Base-by-base conservation (phyloP, 495 filamentous ascomycete species). In the Cenococcum geophilum region DNA sequence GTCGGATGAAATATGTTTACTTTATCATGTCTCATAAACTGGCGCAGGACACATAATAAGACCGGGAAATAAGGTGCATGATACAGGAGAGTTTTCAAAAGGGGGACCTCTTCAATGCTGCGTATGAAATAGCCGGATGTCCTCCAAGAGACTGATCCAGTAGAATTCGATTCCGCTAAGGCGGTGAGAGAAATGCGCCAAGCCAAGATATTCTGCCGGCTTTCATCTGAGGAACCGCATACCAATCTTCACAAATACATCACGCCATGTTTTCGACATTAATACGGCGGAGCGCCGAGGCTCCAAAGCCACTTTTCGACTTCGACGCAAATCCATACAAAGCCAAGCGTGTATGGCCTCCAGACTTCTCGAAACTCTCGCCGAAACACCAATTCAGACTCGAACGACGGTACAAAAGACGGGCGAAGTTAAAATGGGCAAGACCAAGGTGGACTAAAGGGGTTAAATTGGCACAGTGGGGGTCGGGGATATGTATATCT, bases 281-380 rank as follows among this genome's bases (percentile, higher is more conserved):
- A 21, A 14, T 57, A 42, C 25, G 62, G 11, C 34, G 43, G 20
- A 11, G 27, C 18, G 21, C 58, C 20, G 20, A 43, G 52, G 14
- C 34, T 20, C 51, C 21, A 21, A 37, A 50, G 4, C 63, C 60
- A 18, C 57, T 45, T 58, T 74, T 70, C 64, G 66, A 71, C 59
- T 62, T 68, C 63, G 58, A 64, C 1, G 69, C 68, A 62, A 85
- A 81, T 64, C 82, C 76, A 1, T 91, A 87, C 80, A 85, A 83
- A 71, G 86, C 89, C n/a, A 89, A 91, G 72, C 87, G 86, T 61
- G 74, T 83, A 72, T 99, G 95, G 95, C 93, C 93, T 21, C 93
- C 93, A 1, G 90, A 97, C 73, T 91, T 97, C 78, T 76, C 76
- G 53, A 86, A 88, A 69, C 82, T 99, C 53, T 83, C 85, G 4